Conservation (phyloP, 208 protist genomes). For the Leptomonas pyrrhocoris region DNA sequence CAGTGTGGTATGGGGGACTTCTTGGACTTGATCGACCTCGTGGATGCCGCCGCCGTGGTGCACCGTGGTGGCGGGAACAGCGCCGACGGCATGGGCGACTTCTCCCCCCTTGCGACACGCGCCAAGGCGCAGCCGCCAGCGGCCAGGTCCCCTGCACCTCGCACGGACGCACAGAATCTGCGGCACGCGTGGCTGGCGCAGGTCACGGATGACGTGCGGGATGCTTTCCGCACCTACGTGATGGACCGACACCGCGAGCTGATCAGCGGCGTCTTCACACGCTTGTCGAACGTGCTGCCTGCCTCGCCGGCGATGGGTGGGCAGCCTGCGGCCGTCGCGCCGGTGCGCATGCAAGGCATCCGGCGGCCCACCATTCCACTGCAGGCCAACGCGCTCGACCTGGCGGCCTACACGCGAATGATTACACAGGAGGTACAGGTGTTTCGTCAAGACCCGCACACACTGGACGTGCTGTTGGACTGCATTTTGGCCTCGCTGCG, state of each 20-base stretch:
- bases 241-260: slow-evolving; percentile 73
- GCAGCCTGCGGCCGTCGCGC: slow-evolving; percentile 26
- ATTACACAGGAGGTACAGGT: slow-evolving; percentile 54
- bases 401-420: slow-evolving; percentile 51
- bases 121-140: not conserved
- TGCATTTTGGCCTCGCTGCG: slow-evolving; percentile 52
- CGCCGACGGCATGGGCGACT: not conserved
- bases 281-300: slow-evolving; percentile 45
- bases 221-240: slow-evolving; percentile 58
- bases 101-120: not conserved
- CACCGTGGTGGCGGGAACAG: slow-evolving; percentile 1
- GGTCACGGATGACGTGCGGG: slow-evolving; percentile 50
- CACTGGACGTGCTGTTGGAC: slow-evolving; percentile 50
- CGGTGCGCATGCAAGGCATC: slow-evolving; percentile 25
- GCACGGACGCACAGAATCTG: slow-evolving; percentile 33
- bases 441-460: slow-evolving; percentile 70
- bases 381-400: slow-evolving; percentile 48
- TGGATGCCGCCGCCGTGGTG: slow-evolving; percentile 32
- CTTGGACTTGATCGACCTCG: slow-evolving; percentile 33
- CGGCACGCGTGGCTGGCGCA: slow-evolving; percentile 53
- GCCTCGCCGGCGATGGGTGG: slow-evolving; percentile 25
- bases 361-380: slow-evolving; percentile 25
- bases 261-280: slow-evolving; percentile 44
- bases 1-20: slow-evolving; percentile 49
- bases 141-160: not conserved